phyloP scores from a whole-genome alignment of 257 asterid genomes.

The Scutellaria galericulata region DNA sequence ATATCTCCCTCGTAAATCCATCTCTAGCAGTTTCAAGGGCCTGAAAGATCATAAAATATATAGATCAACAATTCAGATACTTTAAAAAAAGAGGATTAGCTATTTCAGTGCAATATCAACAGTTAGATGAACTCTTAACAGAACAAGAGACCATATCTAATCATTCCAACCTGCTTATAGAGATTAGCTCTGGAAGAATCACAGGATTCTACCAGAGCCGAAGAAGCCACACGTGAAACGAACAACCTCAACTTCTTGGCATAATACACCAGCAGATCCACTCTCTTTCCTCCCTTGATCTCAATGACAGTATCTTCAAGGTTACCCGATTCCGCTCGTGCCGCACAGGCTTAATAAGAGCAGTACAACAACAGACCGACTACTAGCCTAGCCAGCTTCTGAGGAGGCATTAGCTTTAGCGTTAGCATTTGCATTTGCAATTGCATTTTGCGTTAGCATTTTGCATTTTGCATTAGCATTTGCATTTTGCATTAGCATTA shows the following conservation, averaged over 20 bases:
- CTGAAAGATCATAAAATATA: conserved; percentile 45
- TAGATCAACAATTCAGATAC: conserved; percentile 33
- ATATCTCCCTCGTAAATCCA: conserved; percentile 74
- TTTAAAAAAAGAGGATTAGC: conserved; percentile 9
- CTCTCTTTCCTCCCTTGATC: too few relatives aligned
- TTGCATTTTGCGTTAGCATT: too few relatives aligned
- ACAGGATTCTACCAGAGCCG: conserved; percentile 56
- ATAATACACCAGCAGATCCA: not conserved
- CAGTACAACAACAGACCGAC: too few relatives aligned
- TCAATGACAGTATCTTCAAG: too few relatives aligned
- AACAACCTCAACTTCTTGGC: conserved; percentile 59
- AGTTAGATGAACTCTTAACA: not conserved
- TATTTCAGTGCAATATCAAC: not conserved
- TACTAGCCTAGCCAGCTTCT: too few relatives aligned
- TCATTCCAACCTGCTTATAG: conserved; percentile 72
- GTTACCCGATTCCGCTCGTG: too few relatives aligned
- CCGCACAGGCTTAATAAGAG: too few relatives aligned
- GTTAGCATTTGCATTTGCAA: too few relatives aligned
- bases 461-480: too few relatives aligned
- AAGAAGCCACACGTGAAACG: conserved; percentile 71
- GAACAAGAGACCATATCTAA: conserved; percentile 27
- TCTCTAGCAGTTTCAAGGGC: conserved; percentile 73
- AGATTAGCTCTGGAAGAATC: conserved; percentile 56
- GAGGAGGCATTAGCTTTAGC: too few relatives aligned
- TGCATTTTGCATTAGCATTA: too few relatives aligned